A percentile compares a stretch with the other conserved stretches of the same genome.
phyloP scores from a whole-genome alignment of 1,284 basidiomycete species.

The Exsudoporus floridanus region DNA sequence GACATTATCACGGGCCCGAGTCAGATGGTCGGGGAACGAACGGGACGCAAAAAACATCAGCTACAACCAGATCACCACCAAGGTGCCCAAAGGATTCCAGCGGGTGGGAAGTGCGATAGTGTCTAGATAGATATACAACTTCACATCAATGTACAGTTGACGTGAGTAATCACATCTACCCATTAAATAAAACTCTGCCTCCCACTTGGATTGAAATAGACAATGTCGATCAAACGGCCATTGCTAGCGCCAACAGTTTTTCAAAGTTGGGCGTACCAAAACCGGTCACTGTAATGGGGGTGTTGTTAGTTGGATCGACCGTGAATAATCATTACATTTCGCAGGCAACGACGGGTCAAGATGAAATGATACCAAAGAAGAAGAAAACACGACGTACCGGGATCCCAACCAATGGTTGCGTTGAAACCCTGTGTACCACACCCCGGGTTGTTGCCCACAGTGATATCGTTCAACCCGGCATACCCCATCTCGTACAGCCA shows the following conservation, averaged over 20 bases:
- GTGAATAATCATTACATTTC: not conserved
- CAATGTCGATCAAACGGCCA: constrained; percentile 6
- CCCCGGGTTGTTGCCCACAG: constrained; percentile 52
- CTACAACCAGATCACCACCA: too few species aligned
- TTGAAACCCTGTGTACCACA: constrained; percentile 56
- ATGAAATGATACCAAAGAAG: not conserved
- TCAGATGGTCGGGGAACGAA: too few species aligned
- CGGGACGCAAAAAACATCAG: too few species aligned
- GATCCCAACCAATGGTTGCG: constrained; percentile 49
- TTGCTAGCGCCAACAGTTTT: constrained; percentile 25
- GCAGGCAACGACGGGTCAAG: not conserved
- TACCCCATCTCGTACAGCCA: constrained; percentile 47
- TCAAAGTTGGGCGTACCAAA: constrained; percentile 46
- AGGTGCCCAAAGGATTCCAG: too few species aligned
- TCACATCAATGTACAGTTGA: too few species aligned
- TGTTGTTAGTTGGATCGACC: not conserved
- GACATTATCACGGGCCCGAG: too few species aligned
- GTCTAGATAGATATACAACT: too few species aligned
- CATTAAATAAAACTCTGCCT: too few species aligned
- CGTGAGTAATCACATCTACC: too few species aligned
- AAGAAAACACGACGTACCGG: constrained; percentile 22
- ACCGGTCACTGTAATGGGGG: constrained; percentile 41
- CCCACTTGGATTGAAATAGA: too few species aligned
- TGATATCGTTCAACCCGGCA: constrained; percentile 50
- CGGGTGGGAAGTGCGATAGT: too few species aligned